phyloP scores from a whole-genome alignment of 495 filamentous ascomycete genomes.

The Tuber brumale region DNA sequence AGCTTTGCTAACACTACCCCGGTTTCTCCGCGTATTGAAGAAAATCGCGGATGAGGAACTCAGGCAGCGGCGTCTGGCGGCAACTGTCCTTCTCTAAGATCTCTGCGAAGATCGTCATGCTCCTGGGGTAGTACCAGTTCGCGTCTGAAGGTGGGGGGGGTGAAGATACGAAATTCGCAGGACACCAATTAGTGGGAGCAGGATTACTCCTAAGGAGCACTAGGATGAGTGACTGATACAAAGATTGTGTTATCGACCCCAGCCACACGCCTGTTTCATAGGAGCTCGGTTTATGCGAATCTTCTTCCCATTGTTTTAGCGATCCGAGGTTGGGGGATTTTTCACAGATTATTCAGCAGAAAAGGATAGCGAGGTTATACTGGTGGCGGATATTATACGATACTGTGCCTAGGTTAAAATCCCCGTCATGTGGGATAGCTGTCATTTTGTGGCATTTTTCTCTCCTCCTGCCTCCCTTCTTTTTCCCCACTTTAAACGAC shows the following conservation, averaged over 20 bases:
- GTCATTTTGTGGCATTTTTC: not conserved
- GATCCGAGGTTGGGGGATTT: not conserved
- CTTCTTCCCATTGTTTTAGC: not conserved
- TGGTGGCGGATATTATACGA: not conserved
- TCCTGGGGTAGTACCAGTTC: not conserved
- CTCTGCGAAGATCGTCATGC: not conserved
- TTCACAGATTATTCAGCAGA: not conserved
- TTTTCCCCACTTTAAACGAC: not conserved
- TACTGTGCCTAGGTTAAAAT: not conserved
- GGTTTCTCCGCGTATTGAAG: slow-evolving; percentile 12
- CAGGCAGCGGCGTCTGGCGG: slow-evolving; percentile 34
- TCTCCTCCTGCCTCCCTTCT: not conserved
- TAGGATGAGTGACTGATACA: not conserved
- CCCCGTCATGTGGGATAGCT: not conserved
- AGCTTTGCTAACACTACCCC: slow-evolving; percentile 5
- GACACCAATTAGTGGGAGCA: not conserved
- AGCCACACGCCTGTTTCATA: not conserved
- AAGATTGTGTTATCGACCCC: not conserved
- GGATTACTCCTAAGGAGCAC: not conserved
- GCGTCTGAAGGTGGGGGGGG: not conserved
- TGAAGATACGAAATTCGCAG: not conserved
- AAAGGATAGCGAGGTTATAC: not conserved
- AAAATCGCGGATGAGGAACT: slow-evolving; percentile 32
- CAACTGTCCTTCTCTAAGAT: slow-evolving; percentile 31
- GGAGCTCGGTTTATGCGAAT: not conserved